Base-by-base conservation (phyloP, 305 asterid genomes). In the Rubia balearica region DNA sequence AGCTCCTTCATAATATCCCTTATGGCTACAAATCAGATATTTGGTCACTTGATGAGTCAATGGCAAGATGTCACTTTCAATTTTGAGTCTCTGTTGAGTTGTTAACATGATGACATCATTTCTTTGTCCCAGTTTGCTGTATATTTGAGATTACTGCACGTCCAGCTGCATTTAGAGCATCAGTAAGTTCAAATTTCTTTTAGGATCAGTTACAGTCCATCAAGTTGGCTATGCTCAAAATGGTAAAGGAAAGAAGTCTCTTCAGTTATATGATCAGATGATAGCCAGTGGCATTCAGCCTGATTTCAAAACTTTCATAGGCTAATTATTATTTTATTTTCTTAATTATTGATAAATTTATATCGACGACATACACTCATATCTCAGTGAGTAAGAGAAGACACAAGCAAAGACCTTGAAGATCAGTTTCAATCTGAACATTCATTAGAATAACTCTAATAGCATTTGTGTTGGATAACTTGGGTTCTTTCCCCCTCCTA, bases 71-170 rank as follows among this genome's bases (percentile, higher is more conserved):
- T n/a, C n/a, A n/a, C n/a, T n/a, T n/a, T n/a, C n/a, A 56, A 33
- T 16, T 4, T 61, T 4, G 4, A 71, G 45, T 68, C 56, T 33
- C 49, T 60, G 22, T 71, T 60, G 46, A 49, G 68, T 51, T 48
- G 21, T 61, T 59, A n/a, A n/a, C n/a, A n/a, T n/a, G n/a, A n/a
- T n/a, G 30, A 68, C 64, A 9, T 61, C 67, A 74, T 77, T 62
- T n/a, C 45, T 41, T 69, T 67, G 61, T 65, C 71, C 27, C 73
- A 90, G 98, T 96, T 45, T 93, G 96, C 77, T 91, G 95, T 75
- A 83, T 93, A 88, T 93, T 93, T 71, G 98, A 93, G 88, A 91
- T 93, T 76, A 91, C 96, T 73, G 97, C 96, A 27, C 97, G 86
- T 76, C 97, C 89, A 81, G 91, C 85, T 56, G 91, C 98, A 57